Evolutionary conservation across 2,329 filamentous ascomycete species (phyloP).

Genomic region (Septoria linicola): DNA sequence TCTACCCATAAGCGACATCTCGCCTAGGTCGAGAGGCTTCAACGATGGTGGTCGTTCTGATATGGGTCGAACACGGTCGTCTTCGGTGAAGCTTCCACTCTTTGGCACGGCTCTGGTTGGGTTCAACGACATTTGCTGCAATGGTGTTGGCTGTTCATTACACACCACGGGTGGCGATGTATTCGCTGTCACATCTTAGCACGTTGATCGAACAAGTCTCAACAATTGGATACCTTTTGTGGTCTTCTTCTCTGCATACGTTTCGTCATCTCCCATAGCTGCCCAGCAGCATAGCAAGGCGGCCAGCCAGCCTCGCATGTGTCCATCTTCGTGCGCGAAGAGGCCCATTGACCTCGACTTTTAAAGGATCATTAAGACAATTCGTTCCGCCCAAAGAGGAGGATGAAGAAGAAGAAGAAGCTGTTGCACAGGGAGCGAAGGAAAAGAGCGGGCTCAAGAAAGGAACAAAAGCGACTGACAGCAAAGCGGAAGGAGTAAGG

Average conservation of each 20-base stretch:
- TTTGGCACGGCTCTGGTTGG: conserved; percentile 12
- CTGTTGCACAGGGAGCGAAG: conserved; percentile 1
- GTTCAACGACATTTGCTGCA: conserved; percentile 21
- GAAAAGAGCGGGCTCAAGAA: conserved; percentile 12
- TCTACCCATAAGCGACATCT: conserved; percentile 24
- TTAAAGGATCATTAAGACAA: conserved; percentile 25
- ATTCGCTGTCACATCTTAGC: conserved; percentile 3
- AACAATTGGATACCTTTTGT: conserved; percentile 9
- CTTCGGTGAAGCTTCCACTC: conserved; percentile 20
- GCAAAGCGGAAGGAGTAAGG: conserved; percentile 5
- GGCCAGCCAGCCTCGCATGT: conserved; percentile 37
- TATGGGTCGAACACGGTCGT: conserved; percentile 24
- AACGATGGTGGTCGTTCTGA: conserved; percentile 28
- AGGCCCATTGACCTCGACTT: conserved; percentile 35
- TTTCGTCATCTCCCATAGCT: conserved; percentile 34
- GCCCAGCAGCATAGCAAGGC: conserved; percentile 38
- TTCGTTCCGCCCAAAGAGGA: conserved; percentile 10
- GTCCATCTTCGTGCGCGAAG: conserved; percentile 33
- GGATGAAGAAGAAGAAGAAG: conserved; percentile 4
- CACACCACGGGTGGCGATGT: conserved; percentile 22
- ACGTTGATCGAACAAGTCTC: background rate
- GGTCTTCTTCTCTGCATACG: conserved; percentile 23
- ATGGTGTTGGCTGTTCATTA: conserved; percentile 28
- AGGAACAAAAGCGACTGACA: conserved; percentile 14
- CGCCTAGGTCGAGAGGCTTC: conserved; percentile 28